These are phyloP conservation scores for Phylloboletellus chloephorus DNA, from an alignment of 1,284 basidiomycete genomes.

Conservation along the genomic window DNA sequence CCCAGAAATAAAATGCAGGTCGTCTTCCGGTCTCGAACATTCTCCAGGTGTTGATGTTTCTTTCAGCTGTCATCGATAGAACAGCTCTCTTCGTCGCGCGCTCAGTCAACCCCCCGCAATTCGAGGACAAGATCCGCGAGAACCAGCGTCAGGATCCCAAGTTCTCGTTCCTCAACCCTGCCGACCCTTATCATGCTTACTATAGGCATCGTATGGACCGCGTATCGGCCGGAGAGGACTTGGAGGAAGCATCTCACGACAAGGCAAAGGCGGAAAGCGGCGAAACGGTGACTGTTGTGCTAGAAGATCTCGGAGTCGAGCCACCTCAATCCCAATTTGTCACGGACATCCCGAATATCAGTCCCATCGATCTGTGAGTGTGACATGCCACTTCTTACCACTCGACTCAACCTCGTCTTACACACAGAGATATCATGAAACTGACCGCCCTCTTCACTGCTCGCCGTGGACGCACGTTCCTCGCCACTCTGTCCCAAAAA, in stretches of 20 bases:
- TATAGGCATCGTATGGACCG: slow-evolving; percentile 86
- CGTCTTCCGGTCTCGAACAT: slow-evolving; percentile 4
- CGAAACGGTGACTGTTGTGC: slow-evolving; percentile 32
- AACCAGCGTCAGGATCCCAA: slow-evolving; percentile 92
- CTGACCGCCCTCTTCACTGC: slow-evolving; percentile 96
- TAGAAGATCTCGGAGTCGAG: slow-evolving; percentile 65
- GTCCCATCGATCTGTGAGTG: slow-evolving; percentile 87
- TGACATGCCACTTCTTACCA: slow-evolving; percentile 18
- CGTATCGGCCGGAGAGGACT: slow-evolving; percentile 68
- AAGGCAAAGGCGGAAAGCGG: slow-evolving; percentile 43
- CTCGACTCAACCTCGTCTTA: slow-evolving; percentile 16
- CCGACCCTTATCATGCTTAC: slow-evolving; percentile 96
- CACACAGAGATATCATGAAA: slow-evolving; percentile 77
- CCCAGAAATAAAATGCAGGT: slow-evolving; percentile 85
- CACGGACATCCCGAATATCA: slow-evolving; percentile 86
- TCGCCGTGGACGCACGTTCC: slow-evolving; percentile 83
- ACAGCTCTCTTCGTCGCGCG: slow-evolving; percentile 93
- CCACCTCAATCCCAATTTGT: slow-evolving; percentile 84
- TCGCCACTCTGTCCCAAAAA: slow-evolving; percentile 77
- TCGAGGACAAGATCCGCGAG: slow-evolving; percentile 95
- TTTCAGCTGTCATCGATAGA: slow-evolving; percentile 87
- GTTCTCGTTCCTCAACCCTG: slow-evolving; percentile 92
- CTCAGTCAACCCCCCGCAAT: slow-evolving; percentile 81
- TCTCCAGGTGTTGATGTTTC: slow-evolving; percentile 9
- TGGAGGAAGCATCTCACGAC: slow-evolving; percentile 49